phyloP scores from a whole-genome alignment of 441 rosid genomes.

The Erodium trifolium region DNA sequence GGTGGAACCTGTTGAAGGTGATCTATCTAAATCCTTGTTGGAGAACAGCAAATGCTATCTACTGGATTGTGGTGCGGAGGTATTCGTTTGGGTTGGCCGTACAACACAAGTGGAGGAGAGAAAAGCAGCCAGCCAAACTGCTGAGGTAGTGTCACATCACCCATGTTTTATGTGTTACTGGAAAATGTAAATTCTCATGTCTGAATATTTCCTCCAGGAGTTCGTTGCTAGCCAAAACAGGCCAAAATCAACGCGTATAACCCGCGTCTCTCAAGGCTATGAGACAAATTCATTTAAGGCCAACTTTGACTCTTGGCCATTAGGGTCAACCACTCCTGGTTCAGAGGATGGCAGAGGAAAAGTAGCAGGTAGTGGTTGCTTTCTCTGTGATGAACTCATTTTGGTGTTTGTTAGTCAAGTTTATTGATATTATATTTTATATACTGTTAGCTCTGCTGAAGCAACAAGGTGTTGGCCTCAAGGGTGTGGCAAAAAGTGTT shows the following conservation, averaged over 20 bases:
- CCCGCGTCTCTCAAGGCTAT: slow-evolving; percentile 87
- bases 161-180: slow-evolving; percentile 18
- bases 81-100: slow-evolving; percentile 97
- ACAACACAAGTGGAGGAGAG: slow-evolving; percentile 95
- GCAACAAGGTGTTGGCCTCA: slow-evolving; percentile 95
- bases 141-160: slow-evolving; percentile 52
- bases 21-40: slow-evolving; percentile 73
- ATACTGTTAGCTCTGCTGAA: slow-evolving; percentile 69
- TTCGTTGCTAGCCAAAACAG: slow-evolving; percentile 64
- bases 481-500: slow-evolving; percentile 67
- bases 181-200: slow-evolving; percentile 27
- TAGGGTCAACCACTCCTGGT: slow-evolving; percentile 65
- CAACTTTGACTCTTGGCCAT: slow-evolving; percentile 94
- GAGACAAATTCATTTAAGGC: slow-evolving; percentile 88
- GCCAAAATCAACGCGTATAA: slow-evolving; percentile 77
- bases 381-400: slow-evolving; percentile 15
- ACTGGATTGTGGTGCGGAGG: slow-evolving; percentile 81
- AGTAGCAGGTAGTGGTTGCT: slow-evolving; percentile 65
- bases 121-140: slow-evolving; percentile 70
- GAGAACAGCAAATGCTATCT: slow-evolving; percentile 87
- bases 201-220: slow-evolving; percentile 46
- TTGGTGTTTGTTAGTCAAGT: slow-evolving; percentile 15
- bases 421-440: slow-evolving; percentile 24
- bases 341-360: slow-evolving; percentile 98
- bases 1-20: slow-evolving; percentile 62